These are phyloP conservation scores for Meyerozyma sp. DNA, from an alignment of 1,139 yeast species.

Conservation along the genomic window DNA sequence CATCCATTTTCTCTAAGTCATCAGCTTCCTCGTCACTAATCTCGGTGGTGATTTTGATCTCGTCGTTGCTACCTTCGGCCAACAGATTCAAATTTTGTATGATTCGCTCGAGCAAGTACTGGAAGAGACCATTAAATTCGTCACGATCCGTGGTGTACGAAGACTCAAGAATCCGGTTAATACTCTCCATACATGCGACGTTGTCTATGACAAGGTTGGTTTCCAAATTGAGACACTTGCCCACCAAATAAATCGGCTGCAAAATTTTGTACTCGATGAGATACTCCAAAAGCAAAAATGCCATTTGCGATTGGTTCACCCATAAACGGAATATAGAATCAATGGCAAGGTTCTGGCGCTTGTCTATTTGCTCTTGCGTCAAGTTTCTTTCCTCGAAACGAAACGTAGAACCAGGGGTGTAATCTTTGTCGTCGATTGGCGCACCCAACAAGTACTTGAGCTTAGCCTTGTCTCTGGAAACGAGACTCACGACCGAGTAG, in stretches of 20 bases:
- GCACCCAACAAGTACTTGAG: slow-evolving; percentile 41
- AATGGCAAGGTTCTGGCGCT: slow-evolving; percentile 43
- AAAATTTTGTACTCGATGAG: slow-evolving; percentile 50
- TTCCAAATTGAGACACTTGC: slow-evolving; percentile 35
- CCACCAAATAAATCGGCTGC: slow-evolving; percentile 34
- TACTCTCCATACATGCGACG: slow-evolving; percentile 43
- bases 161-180: slow-evolving; percentile 31
- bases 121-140: slow-evolving; percentile 22
- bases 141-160: slow-evolving; percentile 7
- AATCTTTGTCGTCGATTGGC: slow-evolving; percentile 22
- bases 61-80: slow-evolving; percentile 15
- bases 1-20: slow-evolving; percentile 17
- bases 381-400: slow-evolving; percentile 35
- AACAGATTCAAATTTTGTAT: slow-evolving; percentile 32
- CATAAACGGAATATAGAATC: slow-evolving; percentile 71
- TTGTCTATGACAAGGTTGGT: slow-evolving; percentile 35
- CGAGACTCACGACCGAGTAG: slow-evolving; percentile 74
- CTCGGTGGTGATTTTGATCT: slow-evolving; percentile 18
- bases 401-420: slow-evolving; percentile 22
- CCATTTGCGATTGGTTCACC: slow-evolving; percentile 79
- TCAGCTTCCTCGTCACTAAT: slow-evolving; percentile 20
- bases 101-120: slow-evolving; percentile 29
- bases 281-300: slow-evolving; percentile 63
- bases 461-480: slow-evolving; percentile 51
- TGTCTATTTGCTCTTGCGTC: slow-evolving; percentile 24